Percentiles rank a stretch among this genome's conserved stretches.
Conservation (phyloP, 495 filamentous ascomycete species). For the Aspergillus sclerotiicarbonarius region DNA sequence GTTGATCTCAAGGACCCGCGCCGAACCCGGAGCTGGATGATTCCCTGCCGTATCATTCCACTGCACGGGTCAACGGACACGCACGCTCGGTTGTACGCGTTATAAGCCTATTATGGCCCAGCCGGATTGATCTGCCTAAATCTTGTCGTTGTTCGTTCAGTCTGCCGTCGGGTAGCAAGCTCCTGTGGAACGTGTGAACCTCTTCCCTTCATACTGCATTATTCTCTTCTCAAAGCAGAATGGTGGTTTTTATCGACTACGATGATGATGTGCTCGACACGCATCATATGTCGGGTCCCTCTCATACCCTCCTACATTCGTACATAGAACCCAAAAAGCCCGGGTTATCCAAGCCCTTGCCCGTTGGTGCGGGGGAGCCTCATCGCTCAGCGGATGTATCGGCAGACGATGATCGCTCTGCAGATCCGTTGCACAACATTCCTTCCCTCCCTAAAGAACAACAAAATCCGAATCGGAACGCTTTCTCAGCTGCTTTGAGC, state of each 20-base stretch:
- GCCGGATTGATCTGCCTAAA: not conserved
- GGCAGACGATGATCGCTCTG: constrained; percentile 13
- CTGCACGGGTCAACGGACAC: constrained; percentile 6
- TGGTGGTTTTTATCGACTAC: constrained; percentile 50
- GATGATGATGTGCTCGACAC: constrained; percentile 34
- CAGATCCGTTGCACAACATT: constrained; percentile 7
- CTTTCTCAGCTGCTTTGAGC: constrained; percentile 73
- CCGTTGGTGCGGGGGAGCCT: constrained; percentile 10
- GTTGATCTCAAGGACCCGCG: constrained; percentile 15
- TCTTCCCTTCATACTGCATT: not conserved
- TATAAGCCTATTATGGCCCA: constrained; percentile 12
- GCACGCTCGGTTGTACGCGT: not conserved
- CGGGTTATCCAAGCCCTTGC: constrained; percentile 26
- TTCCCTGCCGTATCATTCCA: constrained; percentile 32
- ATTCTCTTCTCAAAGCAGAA: constrained; percentile 20
- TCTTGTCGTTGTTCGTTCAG: not conserved
- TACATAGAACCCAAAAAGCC: constrained; percentile 23
- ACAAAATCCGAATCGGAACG: constrained; percentile 63
- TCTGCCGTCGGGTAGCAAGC: not conserved
- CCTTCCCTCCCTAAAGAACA: constrained; percentile 25
- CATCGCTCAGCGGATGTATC: constrained; percentile 8
- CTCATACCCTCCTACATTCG: constrained; percentile 17
- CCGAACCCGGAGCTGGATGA: constrained; percentile 31
- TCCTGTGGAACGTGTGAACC: not conserved
- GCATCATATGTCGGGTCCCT: constrained; percentile 19